Conservation (phyloP, 148 eudicot species). For the Vaccinium vitisidaea region DNA sequence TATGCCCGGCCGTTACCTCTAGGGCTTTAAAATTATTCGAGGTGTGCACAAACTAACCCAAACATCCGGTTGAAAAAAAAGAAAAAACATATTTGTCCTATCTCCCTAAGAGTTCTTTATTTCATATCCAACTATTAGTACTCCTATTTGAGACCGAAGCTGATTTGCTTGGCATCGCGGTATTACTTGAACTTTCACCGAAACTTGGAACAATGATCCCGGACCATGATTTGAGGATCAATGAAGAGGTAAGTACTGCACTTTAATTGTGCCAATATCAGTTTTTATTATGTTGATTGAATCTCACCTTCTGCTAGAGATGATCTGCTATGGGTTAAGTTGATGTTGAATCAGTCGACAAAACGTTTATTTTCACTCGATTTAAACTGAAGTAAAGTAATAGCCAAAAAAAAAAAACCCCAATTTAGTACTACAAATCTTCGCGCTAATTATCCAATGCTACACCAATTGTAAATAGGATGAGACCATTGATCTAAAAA, state of each 20-base stretch:
- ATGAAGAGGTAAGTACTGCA: neutral
- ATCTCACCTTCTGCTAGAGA: neutral
- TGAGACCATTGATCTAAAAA: neutral
- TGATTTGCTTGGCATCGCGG: neutral
- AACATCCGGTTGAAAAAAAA: too few relatives aligned
- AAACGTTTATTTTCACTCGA: neutral
- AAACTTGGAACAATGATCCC: constrained; percentile 3
- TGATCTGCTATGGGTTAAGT: neutral
- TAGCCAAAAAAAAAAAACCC: neutral
- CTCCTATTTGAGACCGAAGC: neutral
- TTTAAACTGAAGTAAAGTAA: neutral
- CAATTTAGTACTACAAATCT: neutral
- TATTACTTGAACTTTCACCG: neutral
- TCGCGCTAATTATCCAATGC: neutral
- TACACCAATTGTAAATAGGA: neutral
- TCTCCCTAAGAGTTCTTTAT: neutral
- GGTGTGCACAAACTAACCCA: too few relatives aligned
- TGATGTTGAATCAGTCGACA: neutral
- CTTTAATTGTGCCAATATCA: neutral
- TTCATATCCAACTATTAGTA: neutral
- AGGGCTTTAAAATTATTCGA: too few relatives aligned
- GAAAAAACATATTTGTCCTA: neutral
- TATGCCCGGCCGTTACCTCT: too few relatives aligned
- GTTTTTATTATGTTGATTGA: neutral
- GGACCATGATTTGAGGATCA: neutral